Evolutionary conservation across 768 basidiomycete genomes (phyloP).

Genomic region (Amanita rimosa): DNA sequence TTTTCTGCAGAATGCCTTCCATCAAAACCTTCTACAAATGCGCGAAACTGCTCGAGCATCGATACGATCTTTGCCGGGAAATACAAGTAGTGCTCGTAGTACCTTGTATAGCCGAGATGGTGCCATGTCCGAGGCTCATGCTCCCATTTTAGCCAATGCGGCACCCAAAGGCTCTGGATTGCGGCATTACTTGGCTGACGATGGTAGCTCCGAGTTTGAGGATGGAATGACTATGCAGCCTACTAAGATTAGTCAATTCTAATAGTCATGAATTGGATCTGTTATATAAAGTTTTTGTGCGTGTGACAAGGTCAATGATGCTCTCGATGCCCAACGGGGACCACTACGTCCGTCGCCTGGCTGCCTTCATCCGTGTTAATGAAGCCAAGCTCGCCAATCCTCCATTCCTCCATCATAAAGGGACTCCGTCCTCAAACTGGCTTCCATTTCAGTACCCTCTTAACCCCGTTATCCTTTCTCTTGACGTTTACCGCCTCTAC

Average conservation of each 20-base stretch:
- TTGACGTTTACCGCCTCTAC: conserved; percentile 79
- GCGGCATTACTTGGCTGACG: conserved; percentile 39
- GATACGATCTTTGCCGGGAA: conserved; percentile 42
- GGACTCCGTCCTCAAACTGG: conserved; percentile 33
- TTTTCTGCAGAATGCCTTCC: conserved; percentile 52
- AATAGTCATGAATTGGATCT: conserved; percentile 48
- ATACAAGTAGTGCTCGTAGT: conserved; percentile 34
- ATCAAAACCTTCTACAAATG: conserved; percentile 73
- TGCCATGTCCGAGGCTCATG: conserved; percentile 40
- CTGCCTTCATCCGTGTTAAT: conserved; percentile 62
- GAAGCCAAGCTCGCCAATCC: conserved; percentile 61
- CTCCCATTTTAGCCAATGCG: conserved; percentile 39
- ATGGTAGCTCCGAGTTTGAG: conserved; percentile 37
- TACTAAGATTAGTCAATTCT: conserved; percentile 25
- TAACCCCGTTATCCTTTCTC: conserved; percentile 53
- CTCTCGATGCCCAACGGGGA: conserved; percentile 41
- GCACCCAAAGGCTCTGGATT: conserved; percentile 44
- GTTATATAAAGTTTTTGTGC: too few relatives aligned
- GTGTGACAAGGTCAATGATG: too few relatives aligned
- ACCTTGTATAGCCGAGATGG: conserved; percentile 35
- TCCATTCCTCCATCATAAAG: conserved; percentile 17
- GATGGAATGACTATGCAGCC: conserved; percentile 35
- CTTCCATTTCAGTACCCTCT: conserved; percentile 30
- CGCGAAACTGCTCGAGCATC: conserved; percentile 62
- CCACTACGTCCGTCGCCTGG: conserved; percentile 60